Evolutionary conservation across 1,284 basidiomycete species (phyloP).

Genomic region (Porodaedalea pini): DNA sequence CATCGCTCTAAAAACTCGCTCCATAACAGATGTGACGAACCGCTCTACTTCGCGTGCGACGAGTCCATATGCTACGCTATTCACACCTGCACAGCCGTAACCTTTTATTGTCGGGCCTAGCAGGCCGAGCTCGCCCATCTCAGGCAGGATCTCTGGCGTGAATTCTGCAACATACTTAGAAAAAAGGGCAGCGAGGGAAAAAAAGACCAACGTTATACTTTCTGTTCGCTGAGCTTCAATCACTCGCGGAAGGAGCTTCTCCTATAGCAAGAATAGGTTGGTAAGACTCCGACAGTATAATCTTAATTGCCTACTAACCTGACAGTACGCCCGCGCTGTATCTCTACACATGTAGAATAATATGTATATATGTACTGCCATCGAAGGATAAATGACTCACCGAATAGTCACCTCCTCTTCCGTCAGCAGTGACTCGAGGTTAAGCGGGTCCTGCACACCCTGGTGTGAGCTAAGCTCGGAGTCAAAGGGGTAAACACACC

Average conservation of each 20-base stretch:
- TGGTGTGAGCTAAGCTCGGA: no score
- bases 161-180: constrained; percentile 52
- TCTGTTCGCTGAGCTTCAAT: constrained; percentile 86
- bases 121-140: constrained; percentile 92
- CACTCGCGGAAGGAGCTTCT: constrained; percentile 80
- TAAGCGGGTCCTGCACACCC: constrained; percentile 69
- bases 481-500: constrained; percentile 35
- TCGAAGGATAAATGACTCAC: constrained; percentile 41
- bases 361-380: constrained; percentile 12
- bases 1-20: not conserved
- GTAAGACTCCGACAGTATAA: not conserved
- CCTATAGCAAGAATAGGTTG: constrained; percentile 42
- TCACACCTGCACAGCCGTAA: constrained; percentile 94
- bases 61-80: constrained; percentile 88
- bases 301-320: constrained; percentile 41
- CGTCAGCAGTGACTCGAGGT: constrained; percentile 72
- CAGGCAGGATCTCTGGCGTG: constrained; percentile 72
- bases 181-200: not conserved
- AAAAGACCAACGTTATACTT: constrained; percentile 41
- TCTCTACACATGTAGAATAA: constrained; percentile 52
- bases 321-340: constrained; percentile 81
- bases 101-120: constrained; percentile 91
- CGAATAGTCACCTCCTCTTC: constrained; percentile 90
- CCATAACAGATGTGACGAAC: constrained; percentile 35
- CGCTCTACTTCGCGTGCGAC: constrained; percentile 93